These are phyloP conservation scores for Fomitopsis pinicola DNA, from an alignment of 1,284 basidiomycete species.

Conservation along the genomic window DNA sequence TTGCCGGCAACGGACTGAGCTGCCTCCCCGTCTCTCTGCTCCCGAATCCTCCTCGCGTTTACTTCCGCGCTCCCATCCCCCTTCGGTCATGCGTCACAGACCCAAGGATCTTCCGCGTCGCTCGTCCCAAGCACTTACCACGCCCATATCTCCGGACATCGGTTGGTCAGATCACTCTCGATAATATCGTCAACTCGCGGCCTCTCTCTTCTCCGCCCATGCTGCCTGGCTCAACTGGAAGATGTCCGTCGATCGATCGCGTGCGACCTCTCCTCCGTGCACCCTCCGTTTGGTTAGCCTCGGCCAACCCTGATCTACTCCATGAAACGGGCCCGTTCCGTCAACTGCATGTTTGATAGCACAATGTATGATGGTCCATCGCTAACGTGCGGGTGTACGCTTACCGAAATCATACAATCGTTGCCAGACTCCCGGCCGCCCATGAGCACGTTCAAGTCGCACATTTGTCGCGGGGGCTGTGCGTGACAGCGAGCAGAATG, in stretches of 20 bases:
- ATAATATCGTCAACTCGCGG: not conserved
- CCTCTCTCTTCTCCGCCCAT: not conserved
- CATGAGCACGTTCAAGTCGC: not conserved
- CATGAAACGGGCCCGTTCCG: not conserved
- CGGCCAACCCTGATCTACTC: not conserved
- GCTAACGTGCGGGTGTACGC: not conserved
- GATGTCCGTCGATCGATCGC: slow-evolving; percentile 1
- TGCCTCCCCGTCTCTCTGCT: slow-evolving; percentile 1
- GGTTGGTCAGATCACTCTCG: slow-evolving; percentile 1
- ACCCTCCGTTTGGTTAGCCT: not conserved
- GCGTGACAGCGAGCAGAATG: slow-evolving; percentile 1
- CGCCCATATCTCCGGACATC: slow-evolving; percentile 4
- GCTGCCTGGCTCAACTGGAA: not conserved
- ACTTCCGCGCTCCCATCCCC: not conserved
- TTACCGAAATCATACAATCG: not conserved
- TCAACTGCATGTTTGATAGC: not conserved
- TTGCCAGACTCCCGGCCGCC: not conserved
- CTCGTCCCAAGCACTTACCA: not conserved
- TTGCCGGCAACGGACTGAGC: not conserved
- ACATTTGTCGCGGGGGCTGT: slow-evolving; percentile 1
- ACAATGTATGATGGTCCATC: not conserved
- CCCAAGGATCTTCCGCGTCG: slow-evolving; percentile 4
- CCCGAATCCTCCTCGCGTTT: not conserved
- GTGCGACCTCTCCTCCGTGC: not conserved
- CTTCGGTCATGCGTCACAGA: not conserved